Conservation (phyloP, 2,329 filamentous ascomycete genomes). For the Cercospora janseana region DNA sequence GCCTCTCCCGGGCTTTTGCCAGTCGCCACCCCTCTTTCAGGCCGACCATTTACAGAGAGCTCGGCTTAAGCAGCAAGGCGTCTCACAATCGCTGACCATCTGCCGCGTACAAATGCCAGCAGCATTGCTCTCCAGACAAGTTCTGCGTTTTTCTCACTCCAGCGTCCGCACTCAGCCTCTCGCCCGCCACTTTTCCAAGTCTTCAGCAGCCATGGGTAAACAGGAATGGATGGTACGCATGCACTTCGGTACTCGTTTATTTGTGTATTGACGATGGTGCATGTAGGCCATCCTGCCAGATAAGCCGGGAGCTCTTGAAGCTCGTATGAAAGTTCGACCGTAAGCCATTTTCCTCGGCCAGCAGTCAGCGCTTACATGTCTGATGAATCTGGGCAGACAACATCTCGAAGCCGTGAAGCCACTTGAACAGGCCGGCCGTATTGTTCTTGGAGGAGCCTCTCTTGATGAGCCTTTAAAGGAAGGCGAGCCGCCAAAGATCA, state of each 20-base stretch:
- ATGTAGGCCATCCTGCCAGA: conserved; percentile 47
- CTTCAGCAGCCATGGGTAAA: conserved; percentile 37
- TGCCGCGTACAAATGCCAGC: too few species aligned
- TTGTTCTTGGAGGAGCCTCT: conserved; percentile 68
- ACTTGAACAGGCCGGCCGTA: conserved; percentile 54
- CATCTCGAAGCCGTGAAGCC: conserved; percentile 60
- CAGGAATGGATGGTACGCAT: conserved; percentile 48
- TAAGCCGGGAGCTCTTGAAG: conserved; percentile 42
- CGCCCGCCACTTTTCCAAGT: conserved; percentile 24
- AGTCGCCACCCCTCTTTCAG: too few species aligned
- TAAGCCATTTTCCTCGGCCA: conserved; percentile 34
- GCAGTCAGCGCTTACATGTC: too few species aligned
- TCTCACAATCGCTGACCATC: too few species aligned
- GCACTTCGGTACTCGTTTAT: background rate
- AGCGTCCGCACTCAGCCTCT: too few species aligned
- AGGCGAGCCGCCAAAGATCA: conserved; percentile 65
- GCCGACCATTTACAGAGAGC: too few species aligned
- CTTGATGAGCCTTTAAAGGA: conserved; percentile 64
- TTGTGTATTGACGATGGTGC: background rate
- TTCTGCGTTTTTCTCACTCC: too few species aligned
- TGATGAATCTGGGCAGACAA: conserved; percentile 32
- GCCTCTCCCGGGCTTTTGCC: too few species aligned
- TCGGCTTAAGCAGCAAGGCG: too few species aligned
- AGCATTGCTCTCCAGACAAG: too few species aligned
- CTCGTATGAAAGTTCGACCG: conserved; percentile 45